Base-by-base conservation (phyloP, 2,329 filamentous ascomycete species). In the Periconia digitata region DNA sequence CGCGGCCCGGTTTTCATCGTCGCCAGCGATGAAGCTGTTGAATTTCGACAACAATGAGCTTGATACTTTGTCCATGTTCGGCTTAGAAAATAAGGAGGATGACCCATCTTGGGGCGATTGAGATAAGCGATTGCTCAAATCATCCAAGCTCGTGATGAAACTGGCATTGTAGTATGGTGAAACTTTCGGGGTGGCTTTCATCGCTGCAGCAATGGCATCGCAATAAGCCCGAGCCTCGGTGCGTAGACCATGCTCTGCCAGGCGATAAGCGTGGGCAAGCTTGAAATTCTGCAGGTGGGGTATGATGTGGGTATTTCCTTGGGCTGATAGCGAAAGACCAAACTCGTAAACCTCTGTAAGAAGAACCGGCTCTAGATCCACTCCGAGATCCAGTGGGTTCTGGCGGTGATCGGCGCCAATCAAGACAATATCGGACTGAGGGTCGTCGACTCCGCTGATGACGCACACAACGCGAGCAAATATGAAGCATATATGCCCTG, bases 311-410 rank as follows among this genome's bases (percentile, higher is more conserved):
- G 78, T 71, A 8, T 79, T 72, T 8, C 50, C 49, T 22, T 57
- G 76, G 18, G 80, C 81, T 2, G 86, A 79, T 13, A 97, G 80
- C 8, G 89, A 89, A 10, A 90, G 77, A 0, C 89, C 91, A 68
- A 90, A 97, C 68, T 99, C 94, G 63, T 95, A 97, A 0, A 96
- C 85, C 70, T 99, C 94, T 36, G 90, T 97, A n/a, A 99, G 81
- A 43, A 96, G 78, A n/a, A 96, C 83, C 3, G 90, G 83, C 65
- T 97, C 91, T 6, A 89, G 80, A 60, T 97, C 91, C 55, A 86
- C 84, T 44, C 85, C 85, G 53, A 92, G 86, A 43, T 89, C 85
- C 43, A 86, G 81, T 6, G 84, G 81, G 50, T 87, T 82, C 40
- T 82, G 82, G 50, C 82, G 80, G 70, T 95, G 90, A 67, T 97